Evolutionary conservation across 208 protist genomes (phyloP), one percentile per base, ranked within the genome.

Genomic region (Trypanosoma melophagium): DNA sequence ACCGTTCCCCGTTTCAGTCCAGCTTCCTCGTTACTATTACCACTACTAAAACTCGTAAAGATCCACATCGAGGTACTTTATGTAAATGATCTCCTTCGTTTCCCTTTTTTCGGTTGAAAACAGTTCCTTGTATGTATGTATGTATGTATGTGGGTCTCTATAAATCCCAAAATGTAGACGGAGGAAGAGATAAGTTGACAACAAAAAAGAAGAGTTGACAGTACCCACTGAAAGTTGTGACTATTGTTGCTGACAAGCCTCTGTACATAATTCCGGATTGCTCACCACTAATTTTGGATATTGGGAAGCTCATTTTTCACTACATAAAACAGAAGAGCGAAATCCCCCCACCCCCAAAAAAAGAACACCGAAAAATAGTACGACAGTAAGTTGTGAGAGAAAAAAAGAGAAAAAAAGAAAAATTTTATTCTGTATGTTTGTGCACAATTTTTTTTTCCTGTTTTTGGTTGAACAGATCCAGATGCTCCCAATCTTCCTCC

Each of bases 271-370:
- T 35, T 1, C 3, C 28, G 28, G 28, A 35, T 35, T 35, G 28
- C 3, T 35, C 28, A 35, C 1, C 28, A 35, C 28, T 35, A 35
- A 35, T 7, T 7, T 35, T 35, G 28, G 28, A 35, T 35, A 35
- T 1, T 35, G 28, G 28, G 28, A 35, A 35, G 28, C 28, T 35
- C 28, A 35, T 35, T 35, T 35, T 35, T 5, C 28, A 35, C 63
- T 42, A 69, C n/a, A 63, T 52, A 57, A 76, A 8, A 41, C 13
- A 72, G 66, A 57, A 38, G 38, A 50, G 22, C 60, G 44, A 77
- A 51, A 59, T 59, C 16, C 35, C n/a, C n/a, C n/a, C n/a, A n/a
- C 5, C 28, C 28, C 28, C 28, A 1, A 35, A 35, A 35, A 35
- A 35, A 35, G 1, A 35, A 35, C 5, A 35, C 28, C 28, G 28